These are phyloP conservation scores for Theobroma grandiflorum DNA, from an alignment of 441 rosid species.

Conservation along the genomic window DNA sequence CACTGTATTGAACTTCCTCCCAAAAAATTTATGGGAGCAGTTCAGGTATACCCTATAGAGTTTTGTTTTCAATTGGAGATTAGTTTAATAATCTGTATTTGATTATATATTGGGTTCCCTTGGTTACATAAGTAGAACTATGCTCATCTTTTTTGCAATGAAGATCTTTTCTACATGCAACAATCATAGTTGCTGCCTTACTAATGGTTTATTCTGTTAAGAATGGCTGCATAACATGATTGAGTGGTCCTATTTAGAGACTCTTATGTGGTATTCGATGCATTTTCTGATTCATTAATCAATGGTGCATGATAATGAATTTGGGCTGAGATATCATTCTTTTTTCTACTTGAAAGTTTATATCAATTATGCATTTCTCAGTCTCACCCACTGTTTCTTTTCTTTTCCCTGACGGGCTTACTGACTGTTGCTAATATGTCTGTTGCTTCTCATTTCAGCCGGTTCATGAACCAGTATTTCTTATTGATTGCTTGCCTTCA, in stretches of 20 bases:
- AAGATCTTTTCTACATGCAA: neutral
- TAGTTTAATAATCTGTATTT: neutral
- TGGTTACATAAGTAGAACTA: neutral
- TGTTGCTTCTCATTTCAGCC: constrained; percentile 61
- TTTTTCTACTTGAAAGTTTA: neutral
- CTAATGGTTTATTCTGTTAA: neutral
- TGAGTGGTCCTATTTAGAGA: neutral
- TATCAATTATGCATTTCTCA: constrained; percentile 9
- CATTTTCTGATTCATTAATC: constrained; percentile 8
- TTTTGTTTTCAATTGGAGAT: neutral
- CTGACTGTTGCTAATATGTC: constrained; percentile 19
- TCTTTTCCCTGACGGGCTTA: no score
- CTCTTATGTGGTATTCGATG: neutral
- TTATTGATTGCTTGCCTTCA: constrained; percentile 99
- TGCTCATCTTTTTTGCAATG: neutral
- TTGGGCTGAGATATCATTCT: neutral
- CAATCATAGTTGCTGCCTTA: neutral
- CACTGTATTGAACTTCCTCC: constrained; percentile 87
- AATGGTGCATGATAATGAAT: neutral
- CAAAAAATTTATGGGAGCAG: constrained; percentile 95
- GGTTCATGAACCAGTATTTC: constrained; percentile 99
- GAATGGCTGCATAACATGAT: neutral
- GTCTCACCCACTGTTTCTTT: neutral
- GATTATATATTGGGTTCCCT: neutral
- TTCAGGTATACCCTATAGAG: constrained; percentile 64